These are phyloP conservation scores for Corylus americana DNA, from an alignment of 306 rosid species.

Conservation along the genomic window DNA sequence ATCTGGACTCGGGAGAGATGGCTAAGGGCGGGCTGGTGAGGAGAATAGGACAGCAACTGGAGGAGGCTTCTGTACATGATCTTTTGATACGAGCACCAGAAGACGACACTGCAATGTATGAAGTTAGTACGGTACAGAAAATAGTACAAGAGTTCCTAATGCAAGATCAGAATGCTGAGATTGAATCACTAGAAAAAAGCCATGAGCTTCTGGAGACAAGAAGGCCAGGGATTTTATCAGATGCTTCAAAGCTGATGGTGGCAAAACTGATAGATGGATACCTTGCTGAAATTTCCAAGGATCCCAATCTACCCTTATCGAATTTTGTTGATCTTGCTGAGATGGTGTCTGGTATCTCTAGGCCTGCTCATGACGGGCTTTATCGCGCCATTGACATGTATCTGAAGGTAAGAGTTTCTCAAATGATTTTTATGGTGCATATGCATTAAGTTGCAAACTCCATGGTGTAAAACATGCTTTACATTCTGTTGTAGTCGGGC, in stretches of 20 bases:
- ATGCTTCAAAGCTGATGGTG: slow-evolving; percentile 93
- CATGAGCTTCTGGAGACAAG: slow-evolving; percentile 45
- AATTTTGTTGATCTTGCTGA: slow-evolving; percentile 77
- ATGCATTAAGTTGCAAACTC: slow-evolving; percentile 11
- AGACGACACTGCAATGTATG: slow-evolving; percentile 51
- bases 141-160: slow-evolving; percentile 65
- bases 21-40: slow-evolving; percentile 59
- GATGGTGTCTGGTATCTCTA: slow-evolving; percentile 61
- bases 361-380: slow-evolving; percentile 86
- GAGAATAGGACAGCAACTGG: slow-evolving; percentile 87
- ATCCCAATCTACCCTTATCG: slow-evolving; percentile 63
- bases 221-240: slow-evolving; percentile 75
- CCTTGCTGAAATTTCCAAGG: slow-evolving; percentile 85
- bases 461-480: slow-evolving; percentile 13
- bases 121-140: slow-evolving; percentile 64
- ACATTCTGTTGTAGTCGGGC: not conserved
- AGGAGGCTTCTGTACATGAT: slow-evolving; percentile 83
- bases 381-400: slow-evolving; percentile 91
- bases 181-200: slow-evolving; percentile 53
- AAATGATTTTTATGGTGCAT: slow-evolving; percentile 10
- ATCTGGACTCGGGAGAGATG: slow-evolving; percentile 53
- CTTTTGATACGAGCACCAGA: slow-evolving; percentile 69
- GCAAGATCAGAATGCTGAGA: slow-evolving; percentile 62
- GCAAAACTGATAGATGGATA: slow-evolving; percentile 84
- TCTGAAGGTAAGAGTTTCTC: slow-evolving; percentile 68